Conservation (phyloP, 2,329 filamentous ascomycete species). For the Colletotrichum ledebouriae region DNA sequence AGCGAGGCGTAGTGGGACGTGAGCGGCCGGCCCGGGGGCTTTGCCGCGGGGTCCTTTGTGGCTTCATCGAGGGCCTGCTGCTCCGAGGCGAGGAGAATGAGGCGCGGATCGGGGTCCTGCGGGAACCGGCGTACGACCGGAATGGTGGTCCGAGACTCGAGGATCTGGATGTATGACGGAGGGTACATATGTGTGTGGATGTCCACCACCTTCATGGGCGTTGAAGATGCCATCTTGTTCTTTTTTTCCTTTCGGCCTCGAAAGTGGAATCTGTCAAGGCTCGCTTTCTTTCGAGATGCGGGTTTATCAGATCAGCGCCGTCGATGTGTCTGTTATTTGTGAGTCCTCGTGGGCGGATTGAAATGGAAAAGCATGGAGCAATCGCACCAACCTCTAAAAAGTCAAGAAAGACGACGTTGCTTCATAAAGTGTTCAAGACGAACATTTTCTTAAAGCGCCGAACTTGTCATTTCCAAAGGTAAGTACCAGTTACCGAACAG, state of each 20-base stretch:
- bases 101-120: constrained; percentile 68
- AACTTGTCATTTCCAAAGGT: constrained; percentile 13
- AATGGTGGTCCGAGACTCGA: constrained; percentile 71
- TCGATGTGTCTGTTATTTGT: constrained; percentile 2
- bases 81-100: constrained; percentile 73
- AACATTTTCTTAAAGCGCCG: constrained; percentile 16
- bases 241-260: neutral
- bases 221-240: constrained; percentile 52
- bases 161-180: constrained; percentile 72
- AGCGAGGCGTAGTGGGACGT: constrained; percentile 88
- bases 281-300: constrained; percentile 8
- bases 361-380: neutral
- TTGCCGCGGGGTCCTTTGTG: constrained; percentile 65
- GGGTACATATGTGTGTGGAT: constrained; percentile 80
- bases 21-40: constrained; percentile 82
- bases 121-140: constrained; percentile 79
- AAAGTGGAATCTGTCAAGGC: neutral
- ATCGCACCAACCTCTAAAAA: neutral
- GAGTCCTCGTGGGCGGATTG: neutral
- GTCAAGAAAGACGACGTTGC: neutral
- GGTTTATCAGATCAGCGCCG: neutral
- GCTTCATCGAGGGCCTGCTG: constrained; percentile 62
- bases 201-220: constrained; percentile 66
- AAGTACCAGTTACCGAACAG: constrained; percentile 33
- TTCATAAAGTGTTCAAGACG: constrained; percentile 9